These are phyloP conservation scores for Apophysomyces trapeziformis DNA, from an alignment of 371 early-diverging fungal genomes.

Conservation along the genomic window DNA sequence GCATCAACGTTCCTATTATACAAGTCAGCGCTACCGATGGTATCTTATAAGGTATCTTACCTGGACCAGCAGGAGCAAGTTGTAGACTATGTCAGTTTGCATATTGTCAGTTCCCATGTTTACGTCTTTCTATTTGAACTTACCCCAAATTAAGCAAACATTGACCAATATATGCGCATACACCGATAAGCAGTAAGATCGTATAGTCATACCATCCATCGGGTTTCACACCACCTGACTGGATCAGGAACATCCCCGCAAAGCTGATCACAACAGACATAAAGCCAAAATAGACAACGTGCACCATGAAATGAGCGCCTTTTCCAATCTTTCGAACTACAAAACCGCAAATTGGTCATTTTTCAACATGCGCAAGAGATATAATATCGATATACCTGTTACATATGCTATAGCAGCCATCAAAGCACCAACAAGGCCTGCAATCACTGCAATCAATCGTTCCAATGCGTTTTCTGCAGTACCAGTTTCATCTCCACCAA, in stretches of 20 bases:
- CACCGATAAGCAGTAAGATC: slow-evolving; percentile 52
- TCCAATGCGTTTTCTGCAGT: slow-evolving; percentile 15
- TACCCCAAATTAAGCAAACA: slow-evolving; percentile 69
- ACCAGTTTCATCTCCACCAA: slow-evolving; percentile 23
- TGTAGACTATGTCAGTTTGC: slow-evolving; percentile 51
- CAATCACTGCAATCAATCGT: slow-evolving; percentile 34
- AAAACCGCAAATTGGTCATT: neutral
- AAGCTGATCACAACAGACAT: slow-evolving; percentile 53
- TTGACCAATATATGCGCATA: slow-evolving; percentile 74
- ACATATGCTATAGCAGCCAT: slow-evolving; percentile 70
- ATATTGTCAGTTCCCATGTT: neutral
- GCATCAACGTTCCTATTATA: slow-evolving; percentile 58
- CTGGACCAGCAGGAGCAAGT: slow-evolving; percentile 73
- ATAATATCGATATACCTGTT: slow-evolving; percentile 19
- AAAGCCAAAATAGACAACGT: slow-evolving; percentile 77
- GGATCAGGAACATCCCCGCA: slow-evolving; percentile 31
- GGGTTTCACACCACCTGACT: slow-evolving; percentile 30
- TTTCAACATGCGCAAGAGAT: neutral
- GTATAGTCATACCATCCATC: slow-evolving; percentile 26
- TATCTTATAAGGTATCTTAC: slow-evolving; percentile 6
- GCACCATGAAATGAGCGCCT: slow-evolving; percentile 67
- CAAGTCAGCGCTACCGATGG: neutral
- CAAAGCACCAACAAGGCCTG: slow-evolving; percentile 60
- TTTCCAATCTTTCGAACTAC: slow-evolving; percentile 69
- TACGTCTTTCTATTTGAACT: neutral